Evolutionary conservation across 1,284 basidiomycete species (phyloP).

Genomic region (Cutaneotrichosporon daszewskae): DNA sequence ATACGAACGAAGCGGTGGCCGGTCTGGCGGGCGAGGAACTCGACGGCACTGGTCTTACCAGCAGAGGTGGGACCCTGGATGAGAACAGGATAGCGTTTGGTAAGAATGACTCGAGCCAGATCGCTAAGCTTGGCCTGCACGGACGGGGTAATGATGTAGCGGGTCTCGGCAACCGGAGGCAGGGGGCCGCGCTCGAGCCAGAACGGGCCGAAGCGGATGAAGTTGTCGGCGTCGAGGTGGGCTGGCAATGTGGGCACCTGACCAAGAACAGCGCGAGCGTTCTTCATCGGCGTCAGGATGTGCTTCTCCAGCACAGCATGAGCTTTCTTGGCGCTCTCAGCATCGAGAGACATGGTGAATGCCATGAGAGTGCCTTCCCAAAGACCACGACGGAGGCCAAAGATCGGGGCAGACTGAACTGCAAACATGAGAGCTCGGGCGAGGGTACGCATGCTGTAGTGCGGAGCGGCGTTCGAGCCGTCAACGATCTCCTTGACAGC

Average conservation of each 20-base stretch:
- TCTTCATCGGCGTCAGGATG: slow-evolving; percentile 76
- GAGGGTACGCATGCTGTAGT: slow-evolving; percentile 96
- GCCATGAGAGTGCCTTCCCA: slow-evolving; percentile 98
- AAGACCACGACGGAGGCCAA: slow-evolving; percentile 76
- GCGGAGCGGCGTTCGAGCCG: slow-evolving; percentile 88
- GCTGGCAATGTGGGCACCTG: slow-evolving; percentile 62
- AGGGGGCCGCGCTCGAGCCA: slow-evolving; percentile 76
- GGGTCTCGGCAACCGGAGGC: slow-evolving; percentile 53
- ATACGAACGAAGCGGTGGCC: slow-evolving; percentile 96
- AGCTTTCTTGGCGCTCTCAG: slow-evolving; percentile 64
- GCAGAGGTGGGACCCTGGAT: slow-evolving; percentile 98
- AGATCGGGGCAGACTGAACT: slow-evolving; percentile 68
- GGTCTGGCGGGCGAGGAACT: slow-evolving; percentile 88
- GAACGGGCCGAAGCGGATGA: slow-evolving; percentile 84
- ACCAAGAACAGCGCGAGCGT: slow-evolving; percentile 66
- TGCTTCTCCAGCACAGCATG: slow-evolving; percentile 66
- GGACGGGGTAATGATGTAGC: slow-evolving; percentile 92
- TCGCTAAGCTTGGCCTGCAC: slow-evolving; percentile 93
- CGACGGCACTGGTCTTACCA: slow-evolving; percentile 95
- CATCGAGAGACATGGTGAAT: slow-evolving; percentile 91
- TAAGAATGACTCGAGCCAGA: slow-evolving; percentile 83
- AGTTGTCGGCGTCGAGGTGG: slow-evolving; percentile 54
- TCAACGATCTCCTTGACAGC: slow-evolving; percentile 81
- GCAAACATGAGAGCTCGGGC: slow-evolving; percentile 88
- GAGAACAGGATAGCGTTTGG: slow-evolving; percentile 85